phyloP scores from a whole-genome alignment of 2,329 filamentous ascomycete species.

The Botrytis fabae region DNA sequence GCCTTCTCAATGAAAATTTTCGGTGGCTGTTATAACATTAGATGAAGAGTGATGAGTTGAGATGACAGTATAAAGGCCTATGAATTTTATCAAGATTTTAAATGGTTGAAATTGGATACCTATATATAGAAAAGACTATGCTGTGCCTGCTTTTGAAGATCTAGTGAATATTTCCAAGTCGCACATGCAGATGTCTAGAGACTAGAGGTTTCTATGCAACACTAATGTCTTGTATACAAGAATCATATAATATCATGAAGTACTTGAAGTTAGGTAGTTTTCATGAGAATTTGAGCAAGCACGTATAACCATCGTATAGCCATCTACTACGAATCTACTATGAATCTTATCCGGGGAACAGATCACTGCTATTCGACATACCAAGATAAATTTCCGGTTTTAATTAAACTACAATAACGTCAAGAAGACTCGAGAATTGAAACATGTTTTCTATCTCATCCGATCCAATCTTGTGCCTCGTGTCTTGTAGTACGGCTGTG shows the following conservation, averaged over 20 bases:
- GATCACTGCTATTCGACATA: not conserved
- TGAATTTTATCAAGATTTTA: not conserved
- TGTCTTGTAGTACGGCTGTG: not conserved
- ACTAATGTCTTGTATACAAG: not conserved
- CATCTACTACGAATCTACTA: not conserved
- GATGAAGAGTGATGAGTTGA: not conserved
- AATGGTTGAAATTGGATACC: not conserved
- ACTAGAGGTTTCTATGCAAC: not conserved
- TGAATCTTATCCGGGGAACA: not conserved
- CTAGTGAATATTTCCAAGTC: not conserved
- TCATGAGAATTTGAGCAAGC: not conserved
- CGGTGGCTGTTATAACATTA: not conserved
- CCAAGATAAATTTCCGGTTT: not conserved
- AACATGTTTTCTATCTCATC: not conserved
- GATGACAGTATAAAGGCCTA: not conserved
- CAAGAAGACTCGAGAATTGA: not conserved
- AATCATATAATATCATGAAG: not conserved
- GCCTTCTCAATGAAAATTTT: not conserved
- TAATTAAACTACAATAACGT: not conserved
- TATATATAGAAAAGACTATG: not conserved
- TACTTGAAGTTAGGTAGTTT: not conserved
- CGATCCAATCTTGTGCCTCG: not conserved
- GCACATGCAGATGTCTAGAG: not conserved
- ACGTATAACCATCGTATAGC: not conserved
- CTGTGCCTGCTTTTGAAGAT: not conserved